These are phyloP conservation scores for Chalciporus sp. DNA, from an alignment of 1,284 basidiomycete genomes.

Conservation along the genomic window DNA sequence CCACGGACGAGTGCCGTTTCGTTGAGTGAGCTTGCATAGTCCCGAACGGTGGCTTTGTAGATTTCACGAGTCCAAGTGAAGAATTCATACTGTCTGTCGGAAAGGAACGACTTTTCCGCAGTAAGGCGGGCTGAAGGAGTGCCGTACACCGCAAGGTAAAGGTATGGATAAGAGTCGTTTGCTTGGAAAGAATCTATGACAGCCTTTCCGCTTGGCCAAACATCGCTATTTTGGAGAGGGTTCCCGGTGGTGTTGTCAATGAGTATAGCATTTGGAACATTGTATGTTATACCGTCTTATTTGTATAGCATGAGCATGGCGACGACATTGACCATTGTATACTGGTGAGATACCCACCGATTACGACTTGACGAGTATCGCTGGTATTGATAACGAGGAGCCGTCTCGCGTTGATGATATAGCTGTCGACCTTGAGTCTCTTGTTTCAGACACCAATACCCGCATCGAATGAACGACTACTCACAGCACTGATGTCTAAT, in stretches of 20 bases:
- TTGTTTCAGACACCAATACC: no score
- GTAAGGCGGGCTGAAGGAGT: not conserved
- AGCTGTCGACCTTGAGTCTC: not conserved
- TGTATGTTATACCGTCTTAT: conserved; percentile 1
- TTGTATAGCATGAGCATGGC: no score
- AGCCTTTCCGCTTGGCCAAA: not conserved
- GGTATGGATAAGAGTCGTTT: not conserved
- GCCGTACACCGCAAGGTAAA: conserved; percentile 1
- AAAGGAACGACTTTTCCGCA: conserved; percentile 4
- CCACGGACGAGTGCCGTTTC: not conserved
- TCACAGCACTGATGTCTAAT: not conserved
- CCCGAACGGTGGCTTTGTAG: not conserved
- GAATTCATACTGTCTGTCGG: not conserved
- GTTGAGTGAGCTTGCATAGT: not conserved
- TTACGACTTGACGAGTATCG: not conserved
- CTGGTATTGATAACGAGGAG: not conserved
- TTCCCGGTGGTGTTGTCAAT: not conserved
- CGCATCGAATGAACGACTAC: no score
- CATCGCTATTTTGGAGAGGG: not conserved
- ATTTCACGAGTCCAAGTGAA: not conserved
- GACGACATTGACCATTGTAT: no score
- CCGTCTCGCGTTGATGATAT: not conserved
- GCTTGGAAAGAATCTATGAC: not conserved
- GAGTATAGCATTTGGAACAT: not conserved
- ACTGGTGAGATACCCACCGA: not conserved